phyloP scores from a whole-genome alignment of 495 filamentous ascomycete species.

The Parathielavia hyrcaniae region DNA sequence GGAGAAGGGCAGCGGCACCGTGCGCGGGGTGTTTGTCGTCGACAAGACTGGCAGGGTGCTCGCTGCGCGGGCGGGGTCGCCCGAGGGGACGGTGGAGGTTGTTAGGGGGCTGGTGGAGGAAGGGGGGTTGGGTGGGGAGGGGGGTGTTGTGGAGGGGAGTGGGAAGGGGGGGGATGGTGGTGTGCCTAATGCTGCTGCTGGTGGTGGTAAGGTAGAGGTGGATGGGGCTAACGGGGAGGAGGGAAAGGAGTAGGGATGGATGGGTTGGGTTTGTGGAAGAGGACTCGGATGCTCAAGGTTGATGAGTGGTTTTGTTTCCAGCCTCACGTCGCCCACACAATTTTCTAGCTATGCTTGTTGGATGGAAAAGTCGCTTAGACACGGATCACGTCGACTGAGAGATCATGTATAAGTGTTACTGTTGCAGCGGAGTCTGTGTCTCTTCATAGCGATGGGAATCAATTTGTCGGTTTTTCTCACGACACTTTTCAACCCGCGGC shows the following conservation, averaged over 20 bases:
- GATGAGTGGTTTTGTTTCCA: not conserved
- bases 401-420: not conserved
- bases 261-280: not conserved
- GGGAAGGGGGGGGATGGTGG: conserved; percentile 19
- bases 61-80: conserved; percentile 54
- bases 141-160: conserved; percentile 8
- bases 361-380: not conserved
- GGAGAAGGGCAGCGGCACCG: conserved; percentile 71
- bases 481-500: not conserved
- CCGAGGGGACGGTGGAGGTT: conserved; percentile 51
- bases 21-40: conserved; percentile 78
- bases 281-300: not conserved
- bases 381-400: not conserved
- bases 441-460: not conserved
- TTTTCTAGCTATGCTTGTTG: not conserved
- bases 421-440: not conserved
- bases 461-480: not conserved
- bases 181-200: conserved; percentile 4
- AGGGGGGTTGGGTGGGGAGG: conserved; percentile 21
- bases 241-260: not conserved
- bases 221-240: not conserved
- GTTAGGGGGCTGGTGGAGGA: conserved; percentile 48
- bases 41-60: conserved; percentile 69
- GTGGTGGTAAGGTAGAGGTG: not conserved
- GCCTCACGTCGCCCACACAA: too few species aligned